These are phyloP conservation scores for Aspergillus sergii DNA, from an alignment of 2,329 filamentous ascomycete species.

Conservation along the genomic window DNA sequence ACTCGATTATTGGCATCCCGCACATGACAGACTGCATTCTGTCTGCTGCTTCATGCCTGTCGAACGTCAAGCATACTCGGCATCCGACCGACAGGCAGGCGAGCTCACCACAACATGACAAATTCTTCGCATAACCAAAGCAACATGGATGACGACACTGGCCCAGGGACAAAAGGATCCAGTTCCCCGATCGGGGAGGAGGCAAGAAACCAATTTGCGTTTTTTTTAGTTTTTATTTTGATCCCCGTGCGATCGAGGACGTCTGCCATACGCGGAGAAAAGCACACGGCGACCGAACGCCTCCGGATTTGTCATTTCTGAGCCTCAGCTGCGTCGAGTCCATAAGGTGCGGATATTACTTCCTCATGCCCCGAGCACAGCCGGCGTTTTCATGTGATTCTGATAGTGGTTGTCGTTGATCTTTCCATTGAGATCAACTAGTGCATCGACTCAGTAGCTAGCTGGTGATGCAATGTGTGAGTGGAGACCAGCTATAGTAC, in stretches of 20 bases:
- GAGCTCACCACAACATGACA: not conserved
- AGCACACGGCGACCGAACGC: not conserved
- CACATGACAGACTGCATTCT: not conserved
- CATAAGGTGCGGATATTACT: not conserved
- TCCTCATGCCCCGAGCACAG: not conserved
- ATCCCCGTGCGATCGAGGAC: not conserved
- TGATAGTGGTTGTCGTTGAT: not conserved
- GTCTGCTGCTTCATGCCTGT: not conserved
- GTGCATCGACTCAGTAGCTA: not conserved
- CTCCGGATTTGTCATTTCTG: not conserved
- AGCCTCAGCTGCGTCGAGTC: constrained; percentile 2
- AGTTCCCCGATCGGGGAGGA: not conserved
- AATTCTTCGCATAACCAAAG: not conserved
- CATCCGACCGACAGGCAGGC: not conserved
- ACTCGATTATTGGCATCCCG: not conserved
- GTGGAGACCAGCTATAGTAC: not conserved
- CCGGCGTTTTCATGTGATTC: not conserved
- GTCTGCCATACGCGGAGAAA: not conserved
- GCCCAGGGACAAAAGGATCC: not conserved
- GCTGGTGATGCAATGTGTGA: not conserved
- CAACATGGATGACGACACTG: not conserved
- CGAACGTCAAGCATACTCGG: not conserved
- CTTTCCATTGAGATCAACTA: not conserved
- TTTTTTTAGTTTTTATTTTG: no score
- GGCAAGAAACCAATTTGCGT: not conserved